A percentile compares a stretch with the other conserved stretches of the same genome.
Evolutionary conservation across 208 protist species (phyloP).

Genomic region (Vickermania spadyakhi): DNA sequence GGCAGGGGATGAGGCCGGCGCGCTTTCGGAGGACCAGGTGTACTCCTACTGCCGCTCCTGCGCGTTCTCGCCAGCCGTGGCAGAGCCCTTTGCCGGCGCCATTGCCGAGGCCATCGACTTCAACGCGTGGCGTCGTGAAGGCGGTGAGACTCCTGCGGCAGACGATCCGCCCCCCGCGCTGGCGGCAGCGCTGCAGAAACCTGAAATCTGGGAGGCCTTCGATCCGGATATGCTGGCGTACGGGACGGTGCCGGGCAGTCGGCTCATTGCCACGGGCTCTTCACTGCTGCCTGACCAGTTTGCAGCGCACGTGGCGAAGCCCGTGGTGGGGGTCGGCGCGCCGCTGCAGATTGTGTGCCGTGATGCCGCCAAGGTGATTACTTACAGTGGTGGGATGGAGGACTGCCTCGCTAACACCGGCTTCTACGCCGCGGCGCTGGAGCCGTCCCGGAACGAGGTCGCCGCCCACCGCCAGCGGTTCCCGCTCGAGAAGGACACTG

Average conservation of each 20-base stretch:
- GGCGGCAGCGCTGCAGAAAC: constrained; percentile 14
- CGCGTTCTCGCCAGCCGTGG: constrained; percentile 38
- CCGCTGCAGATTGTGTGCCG: constrained; percentile 48
- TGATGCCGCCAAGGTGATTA: constrained; percentile 41
- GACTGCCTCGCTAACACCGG: constrained; percentile 84
- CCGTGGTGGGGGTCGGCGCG: constrained; percentile 36
- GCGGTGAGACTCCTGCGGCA: not conserved
- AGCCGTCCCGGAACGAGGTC: constrained; percentile 52
- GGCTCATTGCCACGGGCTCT: not conserved
- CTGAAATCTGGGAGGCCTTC: constrained; percentile 24
- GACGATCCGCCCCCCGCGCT: constrained; percentile 17
- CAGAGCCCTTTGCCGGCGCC: constrained; percentile 40
- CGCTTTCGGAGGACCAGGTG: constrained; percentile 60
- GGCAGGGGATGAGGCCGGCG: constrained; percentile 19
- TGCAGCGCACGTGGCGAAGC: constrained; percentile 10
- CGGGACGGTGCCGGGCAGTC: not conserved
- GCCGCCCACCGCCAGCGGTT: constrained; percentile 54
- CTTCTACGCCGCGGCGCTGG: constrained; percentile 60
- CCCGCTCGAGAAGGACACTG: constrained; percentile 3
- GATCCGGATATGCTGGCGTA: constrained; percentile 24
- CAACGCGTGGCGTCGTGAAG: constrained; percentile 24
- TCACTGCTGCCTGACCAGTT: constrained; percentile 4
- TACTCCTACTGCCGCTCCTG: constrained; percentile 76
- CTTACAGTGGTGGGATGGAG: constrained; percentile 66
- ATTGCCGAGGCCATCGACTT: constrained; percentile 71